Evolutionary conservation across 2,329 filamentous ascomycete genomes (phyloP).

Genomic region (Monosporascus sp.): DNA sequence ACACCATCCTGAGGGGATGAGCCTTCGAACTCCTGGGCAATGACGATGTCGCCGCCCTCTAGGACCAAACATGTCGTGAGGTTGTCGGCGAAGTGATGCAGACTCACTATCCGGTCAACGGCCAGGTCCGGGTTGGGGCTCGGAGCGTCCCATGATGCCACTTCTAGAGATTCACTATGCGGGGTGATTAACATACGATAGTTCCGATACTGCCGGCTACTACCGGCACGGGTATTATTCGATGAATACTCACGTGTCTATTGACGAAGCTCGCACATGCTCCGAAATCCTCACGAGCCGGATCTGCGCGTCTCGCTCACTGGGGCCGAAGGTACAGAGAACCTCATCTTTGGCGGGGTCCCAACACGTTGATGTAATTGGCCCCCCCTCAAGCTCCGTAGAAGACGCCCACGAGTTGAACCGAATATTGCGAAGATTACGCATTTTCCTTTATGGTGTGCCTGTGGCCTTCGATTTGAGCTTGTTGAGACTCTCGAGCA

Average conservation of each 20-base stretch:
- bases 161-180: slow-evolving; percentile 35
- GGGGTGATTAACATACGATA: slow-evolving; percentile 17
- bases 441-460: slow-evolving; percentile 53
- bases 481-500: not conserved
- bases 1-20: slow-evolving; percentile 53
- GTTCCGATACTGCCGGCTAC: not conserved
- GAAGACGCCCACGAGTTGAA: slow-evolving; percentile 61
- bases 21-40: slow-evolving; percentile 66
- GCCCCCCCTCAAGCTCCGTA: slow-evolving; percentile 40
- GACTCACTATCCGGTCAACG: slow-evolving; percentile 69
- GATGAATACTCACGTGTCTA: slow-evolving; percentile 34
- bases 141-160: slow-evolving; percentile 87
- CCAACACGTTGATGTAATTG: slow-evolving; percentile 78
- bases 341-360: slow-evolving; percentile 73
- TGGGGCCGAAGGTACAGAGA: slow-evolving; percentile 81
- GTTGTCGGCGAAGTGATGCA: slow-evolving; percentile 83
- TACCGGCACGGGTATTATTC: not conserved
- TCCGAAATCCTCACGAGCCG: slow-evolving; percentile 59
- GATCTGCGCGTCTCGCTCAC: slow-evolving; percentile 62
- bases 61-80: slow-evolving; percentile 76
- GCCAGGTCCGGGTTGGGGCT: slow-evolving; percentile 71
- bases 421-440: slow-evolving; percentile 77
- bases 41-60: slow-evolving; percentile 84
- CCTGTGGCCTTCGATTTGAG: not conserved
- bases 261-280: slow-evolving; percentile 31